phyloP scores from a whole-genome alignment of 2,329 filamentous ascomycete genomes.

The Aspergillus sergii region DNA sequence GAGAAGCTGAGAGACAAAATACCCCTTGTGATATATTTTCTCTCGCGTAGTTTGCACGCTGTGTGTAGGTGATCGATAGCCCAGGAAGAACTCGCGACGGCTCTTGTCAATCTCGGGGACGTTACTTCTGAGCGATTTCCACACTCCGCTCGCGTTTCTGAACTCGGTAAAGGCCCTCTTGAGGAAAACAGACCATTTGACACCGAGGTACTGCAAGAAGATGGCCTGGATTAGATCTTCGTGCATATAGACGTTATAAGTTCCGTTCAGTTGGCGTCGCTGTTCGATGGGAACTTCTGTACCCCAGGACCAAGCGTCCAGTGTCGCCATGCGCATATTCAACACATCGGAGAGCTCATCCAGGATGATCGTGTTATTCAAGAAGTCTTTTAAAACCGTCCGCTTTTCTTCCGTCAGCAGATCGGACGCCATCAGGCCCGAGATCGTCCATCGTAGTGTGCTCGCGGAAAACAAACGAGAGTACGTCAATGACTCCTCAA shows the following conservation, averaged over 20 bases:
- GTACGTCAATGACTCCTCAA: neutral
- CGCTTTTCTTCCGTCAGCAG: slow-evolving; percentile 15
- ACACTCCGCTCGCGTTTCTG: slow-evolving; percentile 1
- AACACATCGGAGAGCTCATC: slow-evolving; percentile 14
- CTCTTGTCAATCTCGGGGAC: slow-evolving; percentile 13
- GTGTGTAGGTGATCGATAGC: neutral
- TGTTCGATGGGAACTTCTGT: slow-evolving; percentile 11
- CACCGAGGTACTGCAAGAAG: slow-evolving; percentile 15
- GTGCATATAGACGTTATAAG: slow-evolving; percentile 16
- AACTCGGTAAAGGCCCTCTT: slow-evolving; percentile 6
- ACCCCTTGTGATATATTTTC: slow-evolving; percentile 7
- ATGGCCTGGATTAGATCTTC: slow-evolving; percentile 20
- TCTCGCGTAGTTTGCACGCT: slow-evolving; percentile 10
- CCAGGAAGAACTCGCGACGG: slow-evolving; percentile 15
- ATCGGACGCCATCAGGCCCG: slow-evolving; percentile 9
- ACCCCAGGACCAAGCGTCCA: slow-evolving; percentile 18
- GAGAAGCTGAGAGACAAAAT: slow-evolving; percentile 17
- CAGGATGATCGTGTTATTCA: slow-evolving; percentile 11
- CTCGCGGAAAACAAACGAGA: neutral
- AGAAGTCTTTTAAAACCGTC: slow-evolving; percentile 13
- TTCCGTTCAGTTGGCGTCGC: slow-evolving; percentile 14
- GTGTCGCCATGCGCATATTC: slow-evolving; percentile 13
- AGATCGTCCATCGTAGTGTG: slow-evolving; percentile 10
- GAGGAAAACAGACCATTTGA: slow-evolving; percentile 16
- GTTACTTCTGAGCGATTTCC: slow-evolving; percentile 8